These are phyloP conservation scores for Ganoderma lucidum DNA, from an alignment of 1,284 basidiomycete genomes.

Conservation along the genomic window DNA sequence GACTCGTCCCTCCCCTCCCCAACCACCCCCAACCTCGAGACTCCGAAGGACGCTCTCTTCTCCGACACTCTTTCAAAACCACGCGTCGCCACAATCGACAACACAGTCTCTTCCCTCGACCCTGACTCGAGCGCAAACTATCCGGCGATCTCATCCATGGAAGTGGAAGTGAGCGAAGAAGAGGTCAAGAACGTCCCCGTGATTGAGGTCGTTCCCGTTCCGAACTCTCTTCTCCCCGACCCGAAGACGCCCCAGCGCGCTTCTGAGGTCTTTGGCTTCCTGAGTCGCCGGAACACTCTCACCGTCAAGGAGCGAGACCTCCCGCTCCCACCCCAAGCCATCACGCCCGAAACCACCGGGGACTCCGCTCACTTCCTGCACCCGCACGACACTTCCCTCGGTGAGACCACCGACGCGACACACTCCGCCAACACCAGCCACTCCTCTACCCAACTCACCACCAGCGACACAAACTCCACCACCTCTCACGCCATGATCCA, in stretches of 20 bases:
- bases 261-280: conserved; percentile 73
- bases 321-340: conserved; percentile 17
- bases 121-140: conserved; percentile 53
- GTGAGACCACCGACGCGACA: conserved; percentile 27
- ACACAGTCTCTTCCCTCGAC: conserved; percentile 52
- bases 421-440: conserved; percentile 32
- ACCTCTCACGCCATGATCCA: conserved; percentile 37
- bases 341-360: conserved; percentile 21
- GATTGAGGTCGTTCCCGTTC: conserved; percentile 15
- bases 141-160: conserved; percentile 71
- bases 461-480: conserved; percentile 34
- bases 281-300: conserved; percentile 48
- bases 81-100: conserved; percentile 38
- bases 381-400: conserved; percentile 18
- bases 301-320: conserved; percentile 34
- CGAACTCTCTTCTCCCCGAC: conserved; percentile 21
- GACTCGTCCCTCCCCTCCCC: conserved; percentile 38
- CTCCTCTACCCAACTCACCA: conserved; percentile 31
- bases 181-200: conserved; percentile 22
- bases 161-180: conserved; percentile 71
- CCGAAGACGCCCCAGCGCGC: conserved; percentile 66
- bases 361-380: conserved; percentile 6
- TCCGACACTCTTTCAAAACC: conserved; percentile 39
- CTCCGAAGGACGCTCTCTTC: conserved; percentile 41
- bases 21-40: conserved; percentile 38